A percentile compares a stretch with the other conserved stretches of the same genome.
Evolutionary conservation across 2,329 filamentous ascomycete genomes (phyloP).

Genomic region (Fusarium floridanum): DNA sequence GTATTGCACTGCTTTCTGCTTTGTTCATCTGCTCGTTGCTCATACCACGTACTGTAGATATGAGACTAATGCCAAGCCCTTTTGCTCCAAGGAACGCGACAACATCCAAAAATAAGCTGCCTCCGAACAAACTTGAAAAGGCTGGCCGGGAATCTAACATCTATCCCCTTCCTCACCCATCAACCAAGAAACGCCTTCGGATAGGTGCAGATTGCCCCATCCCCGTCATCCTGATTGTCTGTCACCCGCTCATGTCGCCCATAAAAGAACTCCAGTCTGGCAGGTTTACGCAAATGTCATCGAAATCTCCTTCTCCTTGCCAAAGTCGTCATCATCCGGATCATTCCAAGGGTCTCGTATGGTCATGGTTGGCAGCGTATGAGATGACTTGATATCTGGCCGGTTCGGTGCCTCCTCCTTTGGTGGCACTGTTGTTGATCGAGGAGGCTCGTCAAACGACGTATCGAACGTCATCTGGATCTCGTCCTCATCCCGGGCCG

Average conservation of each 20-base stretch:
- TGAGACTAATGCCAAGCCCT: constrained; percentile 25
- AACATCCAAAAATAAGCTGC: constrained; percentile 33
- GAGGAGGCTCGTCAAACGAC: constrained; percentile 61
- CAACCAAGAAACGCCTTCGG: constrained; percentile 29
- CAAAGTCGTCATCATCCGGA: constrained; percentile 76
- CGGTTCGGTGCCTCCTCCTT: constrained; percentile 48
- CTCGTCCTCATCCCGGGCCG: constrained; percentile 59
- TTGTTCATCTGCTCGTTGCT: constrained; percentile 6
- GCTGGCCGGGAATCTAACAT: constrained; percentile 1
- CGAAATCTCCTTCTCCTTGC: constrained; percentile 79
- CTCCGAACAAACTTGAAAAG: constrained; percentile 13
- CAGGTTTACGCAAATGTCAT: constrained; percentile 80
- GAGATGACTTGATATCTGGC: constrained; percentile 53
- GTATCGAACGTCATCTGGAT: constrained; percentile 81
- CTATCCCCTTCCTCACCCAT: constrained; percentile 1
- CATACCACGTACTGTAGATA: constrained; percentile 16
- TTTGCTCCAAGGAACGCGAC: constrained; percentile 32
- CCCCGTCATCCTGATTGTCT: neutral
- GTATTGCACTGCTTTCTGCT: neutral
- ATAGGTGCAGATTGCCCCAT: constrained; percentile 2
- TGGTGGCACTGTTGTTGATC: constrained; percentile 41
- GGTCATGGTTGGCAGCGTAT: constrained; percentile 64
- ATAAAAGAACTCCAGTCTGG: constrained; percentile 6
- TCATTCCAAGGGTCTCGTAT: constrained; percentile 78
- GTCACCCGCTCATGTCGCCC: neutral